Evolutionary conservation across 139 green algal species (phyloP), one percentile per base, ranked within the genome.

Genomic region (Chlorella sp.): DNA sequence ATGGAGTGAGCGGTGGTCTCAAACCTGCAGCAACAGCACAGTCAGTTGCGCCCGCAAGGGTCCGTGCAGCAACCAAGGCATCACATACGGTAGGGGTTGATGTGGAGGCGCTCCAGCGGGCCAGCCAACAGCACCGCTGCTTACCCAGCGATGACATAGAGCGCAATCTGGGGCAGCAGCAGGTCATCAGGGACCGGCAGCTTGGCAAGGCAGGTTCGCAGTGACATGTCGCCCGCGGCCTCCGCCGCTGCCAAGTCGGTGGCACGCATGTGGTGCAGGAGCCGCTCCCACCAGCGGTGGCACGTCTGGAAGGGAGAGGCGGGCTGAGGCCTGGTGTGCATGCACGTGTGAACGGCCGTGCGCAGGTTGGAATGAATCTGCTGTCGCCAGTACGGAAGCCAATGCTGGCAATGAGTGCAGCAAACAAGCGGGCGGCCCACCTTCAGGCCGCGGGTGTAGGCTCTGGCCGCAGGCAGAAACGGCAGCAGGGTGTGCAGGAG

Each of bases 1-100:
- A 82, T 70, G 38, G 22, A 41, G 76, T 82, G 76, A 16, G 76
- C 56, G 1, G 76, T 82, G n/a, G 76, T 82, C 56, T 82, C 76
- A 82, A 82, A 82, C 22, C 76, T 82, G 76, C 76, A 54, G 46
- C 32, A 46, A 8, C 51, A 60, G 73, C 30, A 32, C 8, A 43
- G 11, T 0, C 3, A 16, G 44, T n/a, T 4, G 11, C 40, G 40
- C 4, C 40, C 17, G 3, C 6, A 20, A 56, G 70, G 36, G 6
- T 6, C 36, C 7, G 40, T 77, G 40, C 24, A 41, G 40, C 20
- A 36, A 30, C 28, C 30, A 36, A 4, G 64, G 56, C 9, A 65
- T 3, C 26, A 24, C 22, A 65, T 65, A 20, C 56, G 30, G 56
- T 24, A 65, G 56, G 8, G 56, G 56, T 65, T 20, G 56, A 5